These are phyloP conservation scores for Silene uniflora DNA, from an alignment of 148 eudicot species.

Conservation along the genomic window DNA sequence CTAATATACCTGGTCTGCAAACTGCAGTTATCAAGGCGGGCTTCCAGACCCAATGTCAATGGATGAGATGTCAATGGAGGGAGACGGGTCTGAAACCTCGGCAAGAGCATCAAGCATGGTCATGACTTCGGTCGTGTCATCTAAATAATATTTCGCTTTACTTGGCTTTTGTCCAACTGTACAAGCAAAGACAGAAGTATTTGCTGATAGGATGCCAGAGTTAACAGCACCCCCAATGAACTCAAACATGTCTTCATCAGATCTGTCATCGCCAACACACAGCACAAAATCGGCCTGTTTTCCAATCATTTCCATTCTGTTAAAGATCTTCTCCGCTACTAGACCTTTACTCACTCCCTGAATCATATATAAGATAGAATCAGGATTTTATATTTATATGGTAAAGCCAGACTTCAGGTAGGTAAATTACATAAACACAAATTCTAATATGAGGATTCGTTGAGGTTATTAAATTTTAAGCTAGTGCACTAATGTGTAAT, in stretches of 20 bases:
- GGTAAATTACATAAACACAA: neutral
- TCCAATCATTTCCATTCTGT: conserved; percentile 22
- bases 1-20: conserved; percentile 9
- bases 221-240: conserved; percentile 23
- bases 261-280: conserved; percentile 32
- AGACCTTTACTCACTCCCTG: conserved; percentile 37
- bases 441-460: neutral
- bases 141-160: conserved; percentile 34
- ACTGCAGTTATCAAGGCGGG: conserved; percentile 13
- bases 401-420: neutral
- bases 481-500: no score
- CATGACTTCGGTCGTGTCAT: conserved; percentile 30
- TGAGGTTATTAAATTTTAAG: no score
- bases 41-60: conserved; percentile 9
- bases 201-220: conserved; percentile 21
- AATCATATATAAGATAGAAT: conserved; percentile 5
- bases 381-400: neutral
- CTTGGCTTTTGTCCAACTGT: conserved; percentile 37
- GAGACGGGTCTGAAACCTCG: conserved; percentile 25
- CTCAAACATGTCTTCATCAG: conserved; percentile 40
- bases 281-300: conserved; percentile 30
- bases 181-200: conserved; percentile 31
- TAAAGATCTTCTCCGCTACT: conserved; percentile 29
- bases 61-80: conserved; percentile 7
- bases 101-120: conserved; percentile 32